Base-by-base conservation (phyloP, 495 filamentous ascomycete genomes). In the Neurospora sp. region DNA sequence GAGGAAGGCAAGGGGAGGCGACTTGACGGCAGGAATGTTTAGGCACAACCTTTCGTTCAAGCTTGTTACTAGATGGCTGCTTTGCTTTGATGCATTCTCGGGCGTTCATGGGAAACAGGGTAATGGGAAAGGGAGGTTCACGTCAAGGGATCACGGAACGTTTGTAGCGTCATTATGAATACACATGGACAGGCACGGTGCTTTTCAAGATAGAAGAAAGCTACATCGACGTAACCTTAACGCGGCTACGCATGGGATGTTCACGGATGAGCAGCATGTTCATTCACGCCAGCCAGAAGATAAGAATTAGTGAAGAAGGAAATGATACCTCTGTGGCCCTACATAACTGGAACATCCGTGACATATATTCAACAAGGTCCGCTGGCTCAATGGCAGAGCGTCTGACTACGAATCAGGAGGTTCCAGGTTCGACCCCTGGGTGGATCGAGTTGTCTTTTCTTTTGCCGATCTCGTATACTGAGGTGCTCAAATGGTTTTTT, bases 1-100 rank as follows among this genome's bases (percentile, higher is more conserved):
- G 73, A 73, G 20, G 81, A 83, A 6, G 54, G 60, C 60, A 76
- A 76, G 71, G 83, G 82, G 5, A 77, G 78, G 49, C 77, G 82
- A 31, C 75, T 85, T 2, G 84, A 85, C 73, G 81, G 84, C 38
- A 79, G 83, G 8, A 78, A 80, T 69, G 69, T 66, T 16, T 76
- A 54, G 42, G 71, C 6, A n/a, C 11, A 31, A 12, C 20, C 31
- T 27, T 35, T 35, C 23, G 14, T 62, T 62, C 1, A 35, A 35
- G 54, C 54, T 62, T 62, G 54, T 62, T 35, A 35, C 27, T 18
- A 62, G 54, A 35, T 62, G 54, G 14, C n/a, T 49, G 46, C 49
- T 62, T 31, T 62, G 54, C 23, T 62, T 62, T 16, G 20, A 54
- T 54, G 54, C 54, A 62, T 62, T 35, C 27, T 62, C 27, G 23